Evolutionary conservation across 1,284 basidiomycete genomes (phyloP).

Genomic region (Caloboletus firmus): DNA sequence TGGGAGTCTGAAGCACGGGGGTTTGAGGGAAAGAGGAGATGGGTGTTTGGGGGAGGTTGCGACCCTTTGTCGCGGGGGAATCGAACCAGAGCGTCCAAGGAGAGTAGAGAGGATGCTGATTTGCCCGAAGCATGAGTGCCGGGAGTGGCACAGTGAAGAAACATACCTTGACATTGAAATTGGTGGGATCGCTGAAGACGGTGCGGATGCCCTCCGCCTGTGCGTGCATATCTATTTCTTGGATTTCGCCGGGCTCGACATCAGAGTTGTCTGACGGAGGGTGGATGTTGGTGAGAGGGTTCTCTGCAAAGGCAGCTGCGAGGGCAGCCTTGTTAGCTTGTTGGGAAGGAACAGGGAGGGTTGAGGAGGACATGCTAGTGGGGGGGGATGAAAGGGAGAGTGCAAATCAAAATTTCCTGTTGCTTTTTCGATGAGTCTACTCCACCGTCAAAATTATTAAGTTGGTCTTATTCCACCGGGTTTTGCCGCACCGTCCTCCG

Average conservation of each 20-base stretch:
- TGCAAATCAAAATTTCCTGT: slow-evolving; percentile 20
- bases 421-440: too few species aligned
- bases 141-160: not conserved
- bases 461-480: slow-evolving; percentile 11
- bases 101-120: slow-evolving; percentile 86
- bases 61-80: slow-evolving; percentile 85
- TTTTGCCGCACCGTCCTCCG: slow-evolving; percentile 23
- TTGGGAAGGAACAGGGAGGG: slow-evolving; percentile 58
- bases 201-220: slow-evolving; percentile 84
- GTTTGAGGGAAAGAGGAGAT: slow-evolving; percentile 77
- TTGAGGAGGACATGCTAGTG: slow-evolving; percentile 26
- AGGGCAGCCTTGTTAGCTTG: slow-evolving; percentile 76
- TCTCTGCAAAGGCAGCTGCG: slow-evolving; percentile 62
- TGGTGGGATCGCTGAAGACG: slow-evolving; percentile 85
- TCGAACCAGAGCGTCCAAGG: slow-evolving; percentile 99
- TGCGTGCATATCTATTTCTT: slow-evolving; percentile 76
- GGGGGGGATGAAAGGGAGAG: not conserved
- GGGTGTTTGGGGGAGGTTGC: slow-evolving; percentile 84
- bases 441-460: slow-evolving; percentile 8
- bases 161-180: slow-evolving; percentile 89
- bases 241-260: slow-evolving; percentile 70
- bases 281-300: slow-evolving; percentile 38
- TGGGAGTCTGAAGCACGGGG: slow-evolving; percentile 64
- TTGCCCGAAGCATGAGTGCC: slow-evolving; percentile 10
- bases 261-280: slow-evolving; percentile 40